phyloP scores from a whole-genome alignment of 169 alveolate genomes.

The Babesia microti region DNA sequence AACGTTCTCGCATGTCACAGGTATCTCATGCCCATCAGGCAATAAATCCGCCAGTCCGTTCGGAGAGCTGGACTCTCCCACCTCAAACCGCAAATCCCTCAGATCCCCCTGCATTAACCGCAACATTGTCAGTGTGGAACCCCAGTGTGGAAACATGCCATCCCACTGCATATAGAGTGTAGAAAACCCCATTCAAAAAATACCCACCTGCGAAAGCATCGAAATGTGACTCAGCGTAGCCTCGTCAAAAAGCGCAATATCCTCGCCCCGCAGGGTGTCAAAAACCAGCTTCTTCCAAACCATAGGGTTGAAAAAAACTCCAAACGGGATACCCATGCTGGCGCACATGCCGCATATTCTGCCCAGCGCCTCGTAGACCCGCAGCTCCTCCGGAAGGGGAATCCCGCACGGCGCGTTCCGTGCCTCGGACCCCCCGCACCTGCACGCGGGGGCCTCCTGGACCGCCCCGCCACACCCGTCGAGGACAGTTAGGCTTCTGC shows the following conservation, averaged over 20 bases:
- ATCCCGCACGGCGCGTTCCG: constrained; percentile 9
- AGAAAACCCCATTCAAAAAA: no score
- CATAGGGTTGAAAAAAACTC: constrained; percentile 71
- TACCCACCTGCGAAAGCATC: constrained; percentile 6
- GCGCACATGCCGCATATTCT: constrained; percentile 79
- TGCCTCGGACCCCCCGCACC: constrained; percentile 33
- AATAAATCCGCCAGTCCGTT: constrained; percentile 19
- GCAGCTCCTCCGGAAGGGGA: constrained; percentile 45
- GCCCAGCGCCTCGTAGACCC: constrained; percentile 79
- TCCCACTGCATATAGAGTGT: no score
- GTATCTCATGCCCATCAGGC: constrained; percentile 55
- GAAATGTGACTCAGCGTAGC: constrained; percentile 19
- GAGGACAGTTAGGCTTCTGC: no score
- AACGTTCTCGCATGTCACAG: constrained; percentile 61
- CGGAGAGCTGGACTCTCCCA: no score
- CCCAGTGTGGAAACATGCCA: no score
- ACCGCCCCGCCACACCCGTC: no score
- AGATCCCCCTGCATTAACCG: neutral
- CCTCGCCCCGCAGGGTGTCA: constrained; percentile 22
- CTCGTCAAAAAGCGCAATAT: constrained; percentile 38
- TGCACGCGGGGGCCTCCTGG: constrained; percentile 14
- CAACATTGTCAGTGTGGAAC: constrained; percentile 3
- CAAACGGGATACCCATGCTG: constrained; percentile 71
- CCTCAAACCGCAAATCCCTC: constrained; percentile 27
- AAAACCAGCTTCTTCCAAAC: constrained; percentile 74